Evolutionary conservation across 805 yeast genomes (phyloP), one percentile per base, ranked within the genome.

Genomic region (Metschnikowia hibisci): DNA sequence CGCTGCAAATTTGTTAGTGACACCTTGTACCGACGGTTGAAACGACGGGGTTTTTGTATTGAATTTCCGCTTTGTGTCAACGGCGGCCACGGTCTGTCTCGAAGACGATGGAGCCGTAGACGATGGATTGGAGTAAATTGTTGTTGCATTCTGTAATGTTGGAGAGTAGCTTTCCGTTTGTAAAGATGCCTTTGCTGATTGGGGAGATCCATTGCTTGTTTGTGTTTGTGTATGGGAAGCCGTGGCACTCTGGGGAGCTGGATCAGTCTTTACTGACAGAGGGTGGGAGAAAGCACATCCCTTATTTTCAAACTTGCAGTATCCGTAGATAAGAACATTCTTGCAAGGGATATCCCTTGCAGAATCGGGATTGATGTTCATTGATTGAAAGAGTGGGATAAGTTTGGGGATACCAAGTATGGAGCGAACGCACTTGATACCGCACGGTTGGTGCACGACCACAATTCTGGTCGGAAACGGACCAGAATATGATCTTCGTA

Each of bases 241-340:
- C 42, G 33, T 26, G 28, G 44, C 31, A 30, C 39, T 35, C 39
- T 39, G 28, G 36, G 39, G 23, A 58, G 36, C 31, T 12, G 38
- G 36, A 11, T 43, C 34, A 14, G 34, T 30, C 34, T 30, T 31
- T n/a, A 35, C 13, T 2, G 25, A 23, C 29, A 22, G 23, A 59
- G 64, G 45, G 77, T 84, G 60, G 39, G 78, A 80, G 58, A 87
- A 88, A 2, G 82, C 84, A 59, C 96, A 88, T 9, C 96, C 96
- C 55, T 87, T 87, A 52, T 84, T 84, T 54, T 86, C 89, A 65
- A 77, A 87, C 61, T 87, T 87, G 69, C 96, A 88, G 56, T 76
- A 87, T 3, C 96, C 96, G 67, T 87, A 88, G 27, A 87, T 86
- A 37, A 83, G 78, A 43, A 87, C 81, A 56, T 88, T 88, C 60